Percentiles rank a stretch among this genome's conserved stretches.
phyloP scores from a whole-genome alignment of 352 stramenopile species.

The Peronospora tabacina region DNA sequence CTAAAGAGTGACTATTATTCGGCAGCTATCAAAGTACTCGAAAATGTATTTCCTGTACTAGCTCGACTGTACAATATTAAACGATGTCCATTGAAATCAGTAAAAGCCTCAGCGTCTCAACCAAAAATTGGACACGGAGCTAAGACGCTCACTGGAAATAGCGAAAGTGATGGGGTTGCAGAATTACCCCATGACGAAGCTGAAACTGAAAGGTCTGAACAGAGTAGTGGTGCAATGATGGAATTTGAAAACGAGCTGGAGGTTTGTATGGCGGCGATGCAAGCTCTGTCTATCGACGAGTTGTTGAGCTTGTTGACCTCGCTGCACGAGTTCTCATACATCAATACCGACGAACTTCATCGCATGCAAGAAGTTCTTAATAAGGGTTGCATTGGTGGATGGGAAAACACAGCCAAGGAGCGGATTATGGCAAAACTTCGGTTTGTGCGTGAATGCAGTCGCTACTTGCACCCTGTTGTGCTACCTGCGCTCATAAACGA shows the following conservation, averaged over 20 bases:
- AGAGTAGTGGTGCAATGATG: constrained; percentile 10
- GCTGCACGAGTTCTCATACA: constrained; percentile 64
- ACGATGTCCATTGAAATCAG: constrained; percentile 2
- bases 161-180: constrained; percentile 6
- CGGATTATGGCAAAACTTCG: constrained; percentile 60
- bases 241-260: constrained; percentile 49
- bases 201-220: constrained; percentile 1
- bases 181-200: constrained; percentile 7
- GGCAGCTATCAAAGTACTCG: constrained; percentile 60
- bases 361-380: constrained; percentile 71
- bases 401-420: constrained; percentile 59
- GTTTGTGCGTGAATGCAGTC: constrained; percentile 70
- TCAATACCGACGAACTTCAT: constrained; percentile 61
- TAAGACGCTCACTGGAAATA: constrained; percentile 19
- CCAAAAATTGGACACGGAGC: constrained; percentile 15
- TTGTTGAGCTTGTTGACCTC: constrained; percentile 47
- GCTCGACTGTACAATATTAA: constrained; percentile 46
- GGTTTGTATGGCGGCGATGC: constrained; percentile 66
- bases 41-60: constrained; percentile 65
- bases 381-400: constrained; percentile 73
- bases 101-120: constrained; percentile 1
- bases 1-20: constrained; percentile 55
- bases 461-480: constrained; percentile 53
- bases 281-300: constrained; percentile 58
- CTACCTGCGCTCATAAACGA: constrained; percentile 60